Conservation (phyloP, 768 basidiomycete species). For the Kwoniella botswanensis region DNA sequence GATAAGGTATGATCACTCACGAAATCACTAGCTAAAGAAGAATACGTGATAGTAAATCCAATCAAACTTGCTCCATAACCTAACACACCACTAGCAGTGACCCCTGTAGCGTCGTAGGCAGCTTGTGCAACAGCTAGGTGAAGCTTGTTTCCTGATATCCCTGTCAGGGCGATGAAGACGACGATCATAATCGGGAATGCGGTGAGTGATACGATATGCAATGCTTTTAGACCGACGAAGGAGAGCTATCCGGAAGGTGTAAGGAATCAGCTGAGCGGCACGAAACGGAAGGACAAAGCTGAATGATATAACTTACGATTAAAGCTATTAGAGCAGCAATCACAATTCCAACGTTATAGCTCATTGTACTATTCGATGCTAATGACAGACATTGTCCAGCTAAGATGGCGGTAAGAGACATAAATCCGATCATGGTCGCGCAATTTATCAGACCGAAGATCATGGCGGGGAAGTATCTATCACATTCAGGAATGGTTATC, state of each 20-base stretch:
- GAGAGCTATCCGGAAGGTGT: slow-evolving; percentile 40
- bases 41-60: slow-evolving; percentile 56
- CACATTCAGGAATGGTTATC: slow-evolving; percentile 1
- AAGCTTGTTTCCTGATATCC: slow-evolving; percentile 45
- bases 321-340: slow-evolving; percentile 55
- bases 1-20: slow-evolving; percentile 31
- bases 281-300: neutral
- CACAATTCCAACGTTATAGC: slow-evolving; percentile 63
- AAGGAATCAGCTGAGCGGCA: no score
- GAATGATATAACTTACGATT: slow-evolving; percentile 36
- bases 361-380: slow-evolving; percentile 63
- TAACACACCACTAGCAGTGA: slow-evolving; percentile 46
- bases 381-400: slow-evolving; percentile 72
- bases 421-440: slow-evolving; percentile 68
- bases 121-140: slow-evolving; percentile 34
- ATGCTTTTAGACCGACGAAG: slow-evolving; percentile 54
- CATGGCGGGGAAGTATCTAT: slow-evolving; percentile 59
- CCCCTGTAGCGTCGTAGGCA: slow-evolving; percentile 24
- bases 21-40: slow-evolving; percentile 54
- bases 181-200: slow-evolving; percentile 55
- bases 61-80: slow-evolving; percentile 56
- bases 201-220: slow-evolving; percentile 53
- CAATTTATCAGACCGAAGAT: slow-evolving; percentile 64
- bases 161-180: slow-evolving; percentile 52
- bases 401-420: slow-evolving; percentile 70